Evolutionary conservation across 169 alveolate species (phyloP), one percentile per base, ranked within the genome.

Genomic region (Plasmodium sp.): DNA sequence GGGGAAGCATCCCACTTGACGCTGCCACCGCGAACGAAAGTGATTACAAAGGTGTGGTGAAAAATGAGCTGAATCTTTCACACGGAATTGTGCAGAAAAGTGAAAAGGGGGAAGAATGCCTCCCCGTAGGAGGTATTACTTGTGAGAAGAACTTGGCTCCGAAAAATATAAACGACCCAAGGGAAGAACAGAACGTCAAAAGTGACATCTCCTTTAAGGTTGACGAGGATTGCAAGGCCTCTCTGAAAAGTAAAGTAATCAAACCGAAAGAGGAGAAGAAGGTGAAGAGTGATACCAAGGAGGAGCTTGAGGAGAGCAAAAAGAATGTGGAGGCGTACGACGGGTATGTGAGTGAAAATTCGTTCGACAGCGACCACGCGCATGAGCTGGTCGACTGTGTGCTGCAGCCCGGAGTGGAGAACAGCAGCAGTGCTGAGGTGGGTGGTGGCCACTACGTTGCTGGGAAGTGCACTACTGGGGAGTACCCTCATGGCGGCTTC

Each of bases 291-390:
- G 83, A 71, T 34, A 72, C 36, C 34, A 84, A 84, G 41, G 83
- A 84, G n/a, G 84, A 27, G 7, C 6, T 43, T 27, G 6, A 18
- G 31, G 84, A 84, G n/a, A 45, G 43, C 39, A 67, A 72, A 36
- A 84, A 36, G 27, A 12, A n/a, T 39, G 34, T 5, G 22, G 93
- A 84, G 36, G 22, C 34, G 14, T 41, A 34, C 48, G 67, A 18
- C 4, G 93, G 81, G 4, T 27, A 85, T 54, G 39, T 74, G 10
- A 85, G 93, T 51, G 93, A 85, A 12, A 16, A 74, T 75, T 85
- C 93, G 14, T n/a, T 85, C 16, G 85, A 73, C 62, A 85, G 93
- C 71, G 93, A 85, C 34, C 6, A 62, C 54, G 93, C 84, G 62
- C 58, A 34, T 56, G 84, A 74, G 51, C 33, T 62, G 45, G 33